These are phyloP conservation scores for Saccharata proteae DNA, from an alignment of 2,329 filamentous ascomycete species.

Conservation along the genomic window DNA sequence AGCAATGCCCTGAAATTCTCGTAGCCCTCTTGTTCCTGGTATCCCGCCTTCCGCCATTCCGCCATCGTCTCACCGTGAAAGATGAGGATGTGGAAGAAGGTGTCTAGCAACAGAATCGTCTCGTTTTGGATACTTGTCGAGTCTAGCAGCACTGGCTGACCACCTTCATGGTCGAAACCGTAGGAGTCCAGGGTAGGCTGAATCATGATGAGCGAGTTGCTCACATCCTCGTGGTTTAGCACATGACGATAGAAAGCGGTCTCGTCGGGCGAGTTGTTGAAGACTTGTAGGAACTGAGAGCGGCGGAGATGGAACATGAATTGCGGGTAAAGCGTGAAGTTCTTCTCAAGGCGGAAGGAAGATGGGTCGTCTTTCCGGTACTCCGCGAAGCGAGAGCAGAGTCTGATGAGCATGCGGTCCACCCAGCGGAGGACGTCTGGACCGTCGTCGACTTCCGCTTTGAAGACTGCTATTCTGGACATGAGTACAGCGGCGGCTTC, in stretches of 20 bases:
- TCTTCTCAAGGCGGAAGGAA: conserved; percentile 82
- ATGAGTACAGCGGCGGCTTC: conserved; percentile 95
- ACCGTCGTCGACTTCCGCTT: conserved; percentile 94
- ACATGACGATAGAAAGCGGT: conserved; percentile 98
- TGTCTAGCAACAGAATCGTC: conserved; percentile 87
- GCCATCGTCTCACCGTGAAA: conserved; percentile 98
- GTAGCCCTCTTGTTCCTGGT: conserved; percentile 95
- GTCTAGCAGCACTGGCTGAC: conserved; percentile 86
- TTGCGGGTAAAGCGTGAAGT: conserved; percentile 96
- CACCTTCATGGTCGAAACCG: conserved; percentile 89
- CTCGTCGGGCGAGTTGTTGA: conserved; percentile 98
- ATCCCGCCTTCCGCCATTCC: conserved; percentile 95
- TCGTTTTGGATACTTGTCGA: conserved; percentile 92
- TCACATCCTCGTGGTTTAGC: conserved; percentile 91
- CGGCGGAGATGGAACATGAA: conserved; percentile 99
- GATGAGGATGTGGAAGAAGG: conserved; percentile 98
- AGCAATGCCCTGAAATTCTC: conserved; percentile 86
- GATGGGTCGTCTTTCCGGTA: conserved; percentile 97
- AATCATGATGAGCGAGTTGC: conserved; percentile 97
- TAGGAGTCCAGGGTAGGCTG: conserved; percentile 96
- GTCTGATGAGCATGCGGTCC: conserved; percentile 91
- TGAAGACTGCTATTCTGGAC: conserved; percentile 98
- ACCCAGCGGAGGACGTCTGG: conserved; percentile 98
- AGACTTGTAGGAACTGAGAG: conserved; percentile 95
- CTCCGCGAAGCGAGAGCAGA: conserved; percentile 94